Conservation (phyloP, 306 rosid genomes). For the Lupinus albus region DNA sequence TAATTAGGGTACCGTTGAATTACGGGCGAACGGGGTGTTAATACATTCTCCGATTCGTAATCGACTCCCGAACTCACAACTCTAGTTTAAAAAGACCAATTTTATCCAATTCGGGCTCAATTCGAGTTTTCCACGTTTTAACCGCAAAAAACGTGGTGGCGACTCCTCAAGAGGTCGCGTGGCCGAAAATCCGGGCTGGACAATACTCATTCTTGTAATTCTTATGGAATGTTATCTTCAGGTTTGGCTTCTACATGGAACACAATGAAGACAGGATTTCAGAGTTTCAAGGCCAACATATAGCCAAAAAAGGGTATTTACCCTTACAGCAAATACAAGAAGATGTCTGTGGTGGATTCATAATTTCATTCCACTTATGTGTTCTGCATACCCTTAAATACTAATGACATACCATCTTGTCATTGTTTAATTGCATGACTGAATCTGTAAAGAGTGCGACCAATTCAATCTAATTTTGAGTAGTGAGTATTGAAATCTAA, state of each 20-base stretch:
- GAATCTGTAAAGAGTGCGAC: not conserved
- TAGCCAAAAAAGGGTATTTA: constrained; percentile 52
- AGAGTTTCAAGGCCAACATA: constrained; percentile 69
- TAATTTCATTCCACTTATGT: constrained; percentile 12
- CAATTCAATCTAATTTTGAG: not conserved
- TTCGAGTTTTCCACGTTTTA: too few species aligned
- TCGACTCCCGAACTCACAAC: too few species aligned
- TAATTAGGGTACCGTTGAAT: too few species aligned
- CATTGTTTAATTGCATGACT: not conserved
- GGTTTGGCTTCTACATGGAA: constrained; percentile 75
- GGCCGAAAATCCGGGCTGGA: too few species aligned
- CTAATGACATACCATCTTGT: too few species aligned
- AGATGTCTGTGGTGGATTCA: constrained; percentile 18
- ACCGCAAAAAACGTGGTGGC: too few species aligned
- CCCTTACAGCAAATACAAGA: constrained; percentile 72
- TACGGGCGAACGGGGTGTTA: too few species aligned
- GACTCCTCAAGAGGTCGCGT: too few species aligned
- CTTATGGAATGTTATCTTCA: constrained; percentile 48
- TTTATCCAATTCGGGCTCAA: too few species aligned
- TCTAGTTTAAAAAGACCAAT: too few species aligned
- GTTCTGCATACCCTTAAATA: not conserved
- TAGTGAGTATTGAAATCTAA: not conserved
- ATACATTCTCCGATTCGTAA: too few species aligned
- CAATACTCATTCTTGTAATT: constrained; percentile 43
- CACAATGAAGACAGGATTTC: constrained; percentile 80